Evolutionary conservation across 306 rosid species (phyloP), one percentile per base, ranked within the genome.

Genomic region (Lablab purpureus): DNA sequence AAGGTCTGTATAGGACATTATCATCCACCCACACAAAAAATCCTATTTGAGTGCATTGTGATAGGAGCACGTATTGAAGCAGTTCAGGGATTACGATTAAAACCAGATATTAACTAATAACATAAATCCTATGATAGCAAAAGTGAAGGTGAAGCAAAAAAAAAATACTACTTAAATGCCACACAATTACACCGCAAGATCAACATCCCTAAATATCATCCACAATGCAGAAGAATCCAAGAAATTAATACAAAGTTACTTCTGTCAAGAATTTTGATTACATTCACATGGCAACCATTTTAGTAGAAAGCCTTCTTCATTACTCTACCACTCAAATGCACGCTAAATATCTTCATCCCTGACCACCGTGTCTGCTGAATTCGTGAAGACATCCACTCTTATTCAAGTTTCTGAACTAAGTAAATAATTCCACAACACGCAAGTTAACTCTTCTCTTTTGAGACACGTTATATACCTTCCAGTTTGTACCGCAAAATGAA

Each of bases 251-350:
- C 47, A 74, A 56, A 65, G 36, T 69, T 21, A 50, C 63, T 51
- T 71, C 28, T 56, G 59, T 3, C 68, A 71, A 54, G 62, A 54
- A 47, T 25, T 17, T 12, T 28, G 14, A 65, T 78, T 65, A 64
- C 40, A 56, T 30, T 83, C 55, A 71, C 40, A 56, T 30, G 21
- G 15, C 75, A 64, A 30, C 28, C 49, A 23, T 19, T 43, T 77
- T 71, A 22, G 55, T 65, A 77, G 62, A 66, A 72, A 15, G 56
- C 76, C 64, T 76, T 73, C 52, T 70, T 73, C 47, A 11, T 40
- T 49, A 52, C 22, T 21, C 83, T 65, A 72, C 79, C 80, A 32
- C 28, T 56, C 19, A 87, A 77, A 83, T 82, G 80, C 80, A 73
- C 76, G 74, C 6, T 7, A 52, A 36, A 45, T 49, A 77, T 27